Evolutionary conservation across 176 grass and related monocot genomes (phyloP).

Genomic region (Puccinellia tenuiflora): DNA sequence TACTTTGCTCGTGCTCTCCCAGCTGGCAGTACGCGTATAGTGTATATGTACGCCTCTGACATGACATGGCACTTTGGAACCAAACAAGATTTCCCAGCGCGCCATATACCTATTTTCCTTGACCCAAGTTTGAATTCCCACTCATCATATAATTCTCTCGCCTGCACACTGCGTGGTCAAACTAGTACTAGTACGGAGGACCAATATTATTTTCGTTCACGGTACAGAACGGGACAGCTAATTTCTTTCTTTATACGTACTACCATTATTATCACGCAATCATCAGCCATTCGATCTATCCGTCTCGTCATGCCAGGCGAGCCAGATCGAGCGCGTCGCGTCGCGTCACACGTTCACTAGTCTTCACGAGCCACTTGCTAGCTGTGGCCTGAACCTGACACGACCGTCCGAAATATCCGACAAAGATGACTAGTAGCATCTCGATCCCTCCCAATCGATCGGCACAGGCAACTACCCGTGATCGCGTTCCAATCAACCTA

Average conservation of each 20-base stretch:
- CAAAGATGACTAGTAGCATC: neutral
- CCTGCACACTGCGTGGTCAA: neutral
- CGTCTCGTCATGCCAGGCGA: neutral
- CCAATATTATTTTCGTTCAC: neutral
- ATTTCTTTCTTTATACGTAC: neutral
- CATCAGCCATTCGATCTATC: neutral
- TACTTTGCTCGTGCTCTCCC: neutral
- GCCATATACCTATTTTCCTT: neutral
- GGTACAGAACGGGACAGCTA: constrained; percentile 11
- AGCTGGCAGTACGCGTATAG: constrained; percentile 11
- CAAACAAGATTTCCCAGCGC: constrained; percentile 26
- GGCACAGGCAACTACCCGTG: neutral
- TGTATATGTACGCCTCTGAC: neutral
- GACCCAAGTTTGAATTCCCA: neutral
- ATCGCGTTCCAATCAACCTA: neutral
- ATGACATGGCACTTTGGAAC: constrained; percentile 24
- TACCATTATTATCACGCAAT: constrained; percentile 22
- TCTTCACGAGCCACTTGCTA: no score
- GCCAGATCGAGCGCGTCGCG: neutral
- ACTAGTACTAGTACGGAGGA: neutral
- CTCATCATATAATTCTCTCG: no score
- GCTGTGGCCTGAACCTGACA: no score
- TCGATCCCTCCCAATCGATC: neutral
- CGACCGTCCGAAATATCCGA: neutral
- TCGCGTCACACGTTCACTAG: no score